Evolutionary conservation across 2,329 filamentous ascomycete species (phyloP), one percentile per base, ranked within the genome.

Genomic region (Cadophora luteo-olivacea): DNA sequence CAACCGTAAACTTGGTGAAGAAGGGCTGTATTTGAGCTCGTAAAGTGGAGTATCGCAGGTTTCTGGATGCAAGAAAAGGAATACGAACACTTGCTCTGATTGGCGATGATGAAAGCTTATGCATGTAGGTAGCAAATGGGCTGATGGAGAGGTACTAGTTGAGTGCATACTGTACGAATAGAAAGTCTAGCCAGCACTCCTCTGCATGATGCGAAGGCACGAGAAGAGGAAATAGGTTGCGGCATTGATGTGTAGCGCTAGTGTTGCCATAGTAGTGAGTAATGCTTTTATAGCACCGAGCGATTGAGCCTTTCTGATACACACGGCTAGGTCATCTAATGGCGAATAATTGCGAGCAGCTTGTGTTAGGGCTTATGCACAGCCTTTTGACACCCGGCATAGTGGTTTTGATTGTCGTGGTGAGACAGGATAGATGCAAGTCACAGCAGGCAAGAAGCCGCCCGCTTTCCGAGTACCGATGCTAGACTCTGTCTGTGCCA

Each of bases 241-340:
- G 14, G 58, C 36, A 61, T 16, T 61, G 24, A 61, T 45, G 38
- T 48, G 41, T 48, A 48, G 58, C 32, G 32, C 55, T 58, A 58
- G 55, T 38, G 55, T 58, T 58, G 33, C 55, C 55, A 58, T 58
- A 58, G 55, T 58, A 58, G 55, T 57, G 55, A 58, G 33, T 22
- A 19, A n/a, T 58, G 32, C 33, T 24, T 33, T 38, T 24, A 57
- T 33, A 36, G 29, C 32, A 57, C 33, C 14, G 4, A 41, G 9
- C 12, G 33, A n/a, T 33, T 55, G n/a, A 55, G 32, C 16, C 4
- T 55, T 16, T 19, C 33, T 33, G 16, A n/a, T 8, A n/a, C 33
- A n/a, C 29, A n/a, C 19, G 38, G 33, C n/a, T 24, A 38, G 32
- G n/a, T 11, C 24, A 49, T 49, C 45, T 49, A 22, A 49, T 22